These are phyloP conservation scores for Ceratocystis papillata DNA, from an alignment of 2,329 filamentous ascomycete species.

Conservation along the genomic window DNA sequence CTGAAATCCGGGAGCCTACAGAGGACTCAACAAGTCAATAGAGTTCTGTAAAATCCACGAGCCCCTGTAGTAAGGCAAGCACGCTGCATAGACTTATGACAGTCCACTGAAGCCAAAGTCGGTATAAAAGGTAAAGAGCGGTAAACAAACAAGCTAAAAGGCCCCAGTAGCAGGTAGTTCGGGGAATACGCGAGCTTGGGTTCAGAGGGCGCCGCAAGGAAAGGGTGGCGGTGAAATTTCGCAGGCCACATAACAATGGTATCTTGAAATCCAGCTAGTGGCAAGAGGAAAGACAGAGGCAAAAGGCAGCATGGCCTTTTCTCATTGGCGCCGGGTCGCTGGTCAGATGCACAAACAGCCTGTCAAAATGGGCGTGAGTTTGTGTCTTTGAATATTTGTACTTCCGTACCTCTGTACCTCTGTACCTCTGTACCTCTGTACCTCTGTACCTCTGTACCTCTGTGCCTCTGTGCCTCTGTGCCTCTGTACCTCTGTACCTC, in stretches of 20 bases:
- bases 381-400: neutral
- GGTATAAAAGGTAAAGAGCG: neutral
- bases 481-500: neutral
- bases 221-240: conserved; percentile 4
- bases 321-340: neutral
- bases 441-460: neutral
- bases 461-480: neutral
- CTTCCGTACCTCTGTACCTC: neutral
- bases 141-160: neutral
- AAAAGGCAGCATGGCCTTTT: neutral
- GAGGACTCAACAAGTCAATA: neutral
- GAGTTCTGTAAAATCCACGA: neutral
- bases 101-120: neutral
- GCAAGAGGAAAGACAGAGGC: neutral
- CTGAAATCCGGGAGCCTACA: no score
- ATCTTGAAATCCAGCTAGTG: neutral
- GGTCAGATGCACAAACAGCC: neutral
- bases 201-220: neutral
- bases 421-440: neutral
- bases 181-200: neutral
- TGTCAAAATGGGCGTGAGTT: neutral
- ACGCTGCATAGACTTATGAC: no score
- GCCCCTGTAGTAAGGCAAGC: neutral
- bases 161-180: neutral
- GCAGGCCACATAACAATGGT: neutral